Evolutionary conservation across 352 stramenopile genomes (phyloP).

Genomic region (Globisporangium radiosum): DNA sequence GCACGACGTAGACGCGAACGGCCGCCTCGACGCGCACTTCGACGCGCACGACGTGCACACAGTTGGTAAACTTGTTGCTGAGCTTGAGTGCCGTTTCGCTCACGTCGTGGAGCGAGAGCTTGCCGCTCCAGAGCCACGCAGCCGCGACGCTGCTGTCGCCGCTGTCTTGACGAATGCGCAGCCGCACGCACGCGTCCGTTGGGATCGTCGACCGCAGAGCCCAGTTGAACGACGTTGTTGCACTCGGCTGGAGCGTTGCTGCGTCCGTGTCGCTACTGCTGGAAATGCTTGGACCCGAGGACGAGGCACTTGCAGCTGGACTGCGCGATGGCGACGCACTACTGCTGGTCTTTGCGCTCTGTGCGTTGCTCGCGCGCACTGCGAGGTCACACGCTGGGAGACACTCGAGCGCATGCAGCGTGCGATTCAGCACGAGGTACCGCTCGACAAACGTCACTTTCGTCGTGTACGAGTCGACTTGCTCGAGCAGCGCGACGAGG

Average conservation of each 20-base stretch:
- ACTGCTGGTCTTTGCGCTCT: too few relatives aligned
- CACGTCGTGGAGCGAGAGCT: slow-evolving; percentile 77
- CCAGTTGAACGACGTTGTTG: slow-evolving; percentile 67
- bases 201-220: slow-evolving; percentile 36
- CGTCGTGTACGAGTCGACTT: slow-evolving; percentile 58
- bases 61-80: slow-evolving; percentile 73
- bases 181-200: slow-evolving; percentile 51
- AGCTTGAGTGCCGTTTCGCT: slow-evolving; percentile 82
- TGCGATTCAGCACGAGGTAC: slow-evolving; percentile 75
- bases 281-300: neutral
- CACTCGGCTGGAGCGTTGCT: slow-evolving; percentile 24
- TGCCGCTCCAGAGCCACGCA: slow-evolving; percentile 74
- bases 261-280: slow-evolving; percentile 11
- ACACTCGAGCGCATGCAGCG: slow-evolving; percentile 47
- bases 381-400: slow-evolving; percentile 42
- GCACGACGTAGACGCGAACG: slow-evolving; percentile 66
- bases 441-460: slow-evolving; percentile 78
- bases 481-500: slow-evolving; percentile 62
- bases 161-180: slow-evolving; percentile 35
- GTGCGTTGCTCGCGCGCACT: neutral
- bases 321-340: slow-evolving; percentile 4
- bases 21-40: slow-evolving; percentile 71
- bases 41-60: slow-evolving; percentile 72
- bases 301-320: too few relatives aligned
- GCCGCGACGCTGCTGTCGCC: slow-evolving; percentile 21